Percentiles rank a stretch among this genome's conserved stretches.
These are phyloP conservation scores for Mortierella sp. DNA, from an alignment of 371 early-diverging fungal genomes.

Conservation along the genomic window DNA sequence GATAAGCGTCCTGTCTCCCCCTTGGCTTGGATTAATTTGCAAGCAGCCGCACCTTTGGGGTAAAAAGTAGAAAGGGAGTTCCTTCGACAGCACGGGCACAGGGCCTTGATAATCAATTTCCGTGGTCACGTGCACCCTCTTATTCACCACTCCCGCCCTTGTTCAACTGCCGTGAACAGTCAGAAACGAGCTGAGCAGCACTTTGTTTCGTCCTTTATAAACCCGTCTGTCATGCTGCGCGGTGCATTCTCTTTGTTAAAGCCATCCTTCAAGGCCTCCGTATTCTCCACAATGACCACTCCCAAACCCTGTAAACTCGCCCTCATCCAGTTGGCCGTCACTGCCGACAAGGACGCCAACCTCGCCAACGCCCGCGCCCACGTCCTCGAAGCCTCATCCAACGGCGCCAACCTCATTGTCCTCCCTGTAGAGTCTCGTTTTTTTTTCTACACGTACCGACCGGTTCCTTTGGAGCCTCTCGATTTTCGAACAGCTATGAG, in stretches of 20 bases:
- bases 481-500: too few relatives aligned
- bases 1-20: conserved; percentile 15
- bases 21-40: background rate
- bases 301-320: conserved; percentile 75
- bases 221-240: conserved; percentile 31
- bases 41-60: conserved; percentile 32
- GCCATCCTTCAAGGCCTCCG: conserved; percentile 11
- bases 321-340: conserved; percentile 84
- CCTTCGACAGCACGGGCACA: background rate
- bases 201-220: background rate
- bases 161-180: too few relatives aligned
- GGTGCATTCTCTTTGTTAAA: conserved; percentile 25
- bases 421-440: conserved; percentile 75
- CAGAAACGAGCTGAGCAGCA: too few relatives aligned
- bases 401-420: conserved; percentile 89
- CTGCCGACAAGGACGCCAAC: conserved; percentile 81
- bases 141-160: background rate
- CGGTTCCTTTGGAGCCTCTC: too few relatives aligned
- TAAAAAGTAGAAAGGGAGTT: conserved; percentile 22
- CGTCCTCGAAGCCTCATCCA: conserved; percentile 86
- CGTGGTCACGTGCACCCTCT: conserved; percentile 2
- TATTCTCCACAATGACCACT: conserved; percentile 39
- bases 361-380: conserved; percentile 79
- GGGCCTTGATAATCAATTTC: background rate
- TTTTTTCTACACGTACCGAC: background rate